A percentile compares a stretch with the other conserved stretches of the same genome.
Conservation (phyloP, 1,139 yeast species). For the Suhomyces chickasaworum region DNA sequence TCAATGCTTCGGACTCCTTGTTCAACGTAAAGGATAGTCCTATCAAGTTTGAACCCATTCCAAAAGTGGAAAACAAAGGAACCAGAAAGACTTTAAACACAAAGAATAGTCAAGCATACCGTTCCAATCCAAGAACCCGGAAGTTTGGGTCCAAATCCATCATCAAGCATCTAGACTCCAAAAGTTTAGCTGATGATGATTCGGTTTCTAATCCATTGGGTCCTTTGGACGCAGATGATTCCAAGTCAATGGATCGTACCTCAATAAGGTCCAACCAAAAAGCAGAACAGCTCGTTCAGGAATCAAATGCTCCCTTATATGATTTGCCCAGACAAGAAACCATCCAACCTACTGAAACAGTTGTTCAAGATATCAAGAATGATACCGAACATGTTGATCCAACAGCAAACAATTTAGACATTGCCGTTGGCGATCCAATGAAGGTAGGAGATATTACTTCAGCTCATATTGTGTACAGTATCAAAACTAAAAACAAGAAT, state of each 20-base stretch:
- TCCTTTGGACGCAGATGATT: conserved; percentile 32
- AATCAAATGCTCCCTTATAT: conserved; percentile 53
- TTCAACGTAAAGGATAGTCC: conserved; percentile 44
- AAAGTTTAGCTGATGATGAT: conserved; percentile 6
- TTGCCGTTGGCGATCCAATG: conserved; percentile 86
- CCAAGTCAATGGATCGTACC: conserved; percentile 19
- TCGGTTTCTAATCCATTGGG: conserved; percentile 35
- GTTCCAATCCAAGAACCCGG: conserved; percentile 40
- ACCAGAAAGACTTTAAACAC: conserved; percentile 11
- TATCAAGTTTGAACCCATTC: conserved; percentile 16
- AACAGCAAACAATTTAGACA: conserved; percentile 44
- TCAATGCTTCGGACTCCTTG: conserved; percentile 29
- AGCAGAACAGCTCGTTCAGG: conserved; percentile 26
- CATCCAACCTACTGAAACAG: conserved; percentile 13
- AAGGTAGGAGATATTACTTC: conserved; percentile 89
- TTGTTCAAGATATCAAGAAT: neutral
- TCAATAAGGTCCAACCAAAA: conserved; percentile 20
- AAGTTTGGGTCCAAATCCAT: conserved; percentile 35
- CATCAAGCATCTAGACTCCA: conserved; percentile 33
- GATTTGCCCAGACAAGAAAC: conserved; percentile 29
- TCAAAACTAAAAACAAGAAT: conserved; percentile 55
- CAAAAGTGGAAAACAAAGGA: conserved; percentile 6
- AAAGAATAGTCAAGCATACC: conserved; percentile 13
- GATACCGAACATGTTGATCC: conserved; percentile 10
- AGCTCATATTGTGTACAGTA: conserved; percentile 86